Percentiles rank a stretch among this genome's conserved stretches.
Conservation (phyloP, 345 rosid genomes). For the Rhodamnia rubescens region DNA sequence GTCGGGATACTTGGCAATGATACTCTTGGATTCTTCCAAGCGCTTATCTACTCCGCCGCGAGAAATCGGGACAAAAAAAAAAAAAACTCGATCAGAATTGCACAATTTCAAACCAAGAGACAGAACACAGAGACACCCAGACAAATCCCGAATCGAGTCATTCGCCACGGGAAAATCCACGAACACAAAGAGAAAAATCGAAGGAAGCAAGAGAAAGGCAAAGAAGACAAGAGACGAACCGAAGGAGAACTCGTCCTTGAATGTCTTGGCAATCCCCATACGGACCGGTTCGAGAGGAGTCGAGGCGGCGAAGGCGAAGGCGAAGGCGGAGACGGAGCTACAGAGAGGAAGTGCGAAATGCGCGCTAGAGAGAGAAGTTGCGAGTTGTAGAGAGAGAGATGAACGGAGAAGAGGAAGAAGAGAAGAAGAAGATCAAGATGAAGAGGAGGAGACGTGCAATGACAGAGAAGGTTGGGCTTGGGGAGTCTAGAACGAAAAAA, state of each 20-base stretch:
- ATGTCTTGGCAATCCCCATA: constrained; percentile 27
- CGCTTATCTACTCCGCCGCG: constrained; percentile 32
- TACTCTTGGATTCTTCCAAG: constrained; percentile 42
- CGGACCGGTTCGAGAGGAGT: background rate
- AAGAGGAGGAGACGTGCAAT: background rate
- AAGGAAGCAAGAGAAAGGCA: background rate
- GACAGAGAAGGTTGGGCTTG: background rate
- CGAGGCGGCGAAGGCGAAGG: background rate
- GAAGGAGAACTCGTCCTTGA: constrained; percentile 19
- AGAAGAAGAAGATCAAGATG: background rate
- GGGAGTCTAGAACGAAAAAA: background rate
- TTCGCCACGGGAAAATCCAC: background rate
- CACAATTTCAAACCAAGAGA: background rate
- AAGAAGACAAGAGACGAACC: constrained; percentile 5
- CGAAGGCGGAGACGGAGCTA: background rate
- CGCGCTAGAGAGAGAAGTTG: background rate
- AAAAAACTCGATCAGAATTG: background rate
- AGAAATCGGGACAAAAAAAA: background rate
- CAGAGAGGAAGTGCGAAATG: background rate
- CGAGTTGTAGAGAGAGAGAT: background rate
- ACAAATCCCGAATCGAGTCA: background rate
- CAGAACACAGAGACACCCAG: background rate
- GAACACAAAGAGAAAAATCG: background rate
- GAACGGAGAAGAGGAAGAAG: background rate
- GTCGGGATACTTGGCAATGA: constrained; percentile 47